Percentiles rank a stretch among this genome's conserved stretches.
Conservation (phyloP, 352 stramenopile genomes). For the Lagenidium sp. region DNA sequence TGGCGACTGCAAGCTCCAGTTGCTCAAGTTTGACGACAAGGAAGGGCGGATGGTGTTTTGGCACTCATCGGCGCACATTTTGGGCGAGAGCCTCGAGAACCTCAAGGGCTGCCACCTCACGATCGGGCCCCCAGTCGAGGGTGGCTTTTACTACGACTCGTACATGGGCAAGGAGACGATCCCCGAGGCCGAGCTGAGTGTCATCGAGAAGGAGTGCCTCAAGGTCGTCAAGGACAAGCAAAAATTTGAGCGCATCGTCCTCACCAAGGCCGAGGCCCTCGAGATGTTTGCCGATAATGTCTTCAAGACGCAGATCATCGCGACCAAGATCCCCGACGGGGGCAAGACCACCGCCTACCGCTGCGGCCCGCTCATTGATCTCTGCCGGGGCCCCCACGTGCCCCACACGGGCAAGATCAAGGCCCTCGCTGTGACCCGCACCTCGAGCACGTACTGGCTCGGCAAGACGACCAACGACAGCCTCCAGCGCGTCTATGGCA, state of each 20-base stretch:
- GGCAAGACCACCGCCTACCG: conserved; percentile 96
- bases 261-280: conserved; percentile 98
- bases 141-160: conserved; percentile 99
- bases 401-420: conserved; percentile 95
- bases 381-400: conserved; percentile 97
- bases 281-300: conserved; percentile 99
- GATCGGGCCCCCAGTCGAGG: conserved; percentile 93
- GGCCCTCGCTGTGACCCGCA: conserved; percentile 91
- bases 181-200: conserved; percentile 71
- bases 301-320: conserved; percentile 97
- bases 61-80: conserved; percentile 97
- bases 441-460: conserved; percentile 96
- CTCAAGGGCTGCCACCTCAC: conserved; percentile 96
- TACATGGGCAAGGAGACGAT: conserved; percentile 92
- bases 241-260: conserved; percentile 96
- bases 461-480: conserved; percentile 96
- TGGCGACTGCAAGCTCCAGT: conserved; percentile 92
- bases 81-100: conserved; percentile 96
- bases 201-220: conserved; percentile 87
- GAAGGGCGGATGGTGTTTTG: conserved; percentile 96
- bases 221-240: conserved; percentile 97
- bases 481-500: conserved; percentile 96
- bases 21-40: conserved; percentile 98
- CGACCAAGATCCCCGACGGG: conserved; percentile 95
- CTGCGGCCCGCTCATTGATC: conserved; percentile 96